Evolutionary conservation across 1,284 basidiomycete genomes (phyloP).

Genomic region (Tylopilus sp.): DNA sequence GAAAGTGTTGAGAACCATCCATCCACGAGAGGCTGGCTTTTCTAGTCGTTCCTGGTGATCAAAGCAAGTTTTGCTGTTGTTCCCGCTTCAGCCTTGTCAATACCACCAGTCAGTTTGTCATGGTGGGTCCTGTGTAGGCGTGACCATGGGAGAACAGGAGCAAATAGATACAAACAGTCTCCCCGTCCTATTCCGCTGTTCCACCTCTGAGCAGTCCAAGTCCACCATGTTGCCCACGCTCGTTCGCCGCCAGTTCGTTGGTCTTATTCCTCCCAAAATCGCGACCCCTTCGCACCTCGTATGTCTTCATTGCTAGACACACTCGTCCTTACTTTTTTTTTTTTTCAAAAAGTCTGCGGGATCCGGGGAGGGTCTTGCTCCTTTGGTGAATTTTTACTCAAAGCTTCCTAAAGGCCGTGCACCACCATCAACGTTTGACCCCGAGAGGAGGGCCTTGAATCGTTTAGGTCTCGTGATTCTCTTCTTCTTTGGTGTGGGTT

Average conservation of each 20-base stretch:
- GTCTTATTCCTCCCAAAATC: conserved; percentile 91
- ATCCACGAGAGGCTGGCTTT: conserved; percentile 14
- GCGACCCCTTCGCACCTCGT: conserved; percentile 87
- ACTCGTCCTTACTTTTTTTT: conserved; percentile 4
- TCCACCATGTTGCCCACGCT: conserved; percentile 74
- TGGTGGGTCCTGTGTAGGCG: conserved; percentile 14
- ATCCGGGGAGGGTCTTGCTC: conserved; percentile 73
- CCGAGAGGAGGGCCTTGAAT: conserved; percentile 85
- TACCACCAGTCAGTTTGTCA: conserved; percentile 3
- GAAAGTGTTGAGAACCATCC: conserved; percentile 2
- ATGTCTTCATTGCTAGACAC: conserved; percentile 29
- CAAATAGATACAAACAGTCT: conserved; percentile 22
- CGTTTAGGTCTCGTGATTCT: conserved; percentile 70
- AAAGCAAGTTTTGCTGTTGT: conserved; percentile 18
- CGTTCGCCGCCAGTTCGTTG: conserved; percentile 75
- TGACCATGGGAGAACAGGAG: conserved; percentile 19
- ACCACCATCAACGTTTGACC: conserved; percentile 58
- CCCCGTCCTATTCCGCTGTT: conserved; percentile 25
- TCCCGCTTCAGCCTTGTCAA: conserved; percentile 6
- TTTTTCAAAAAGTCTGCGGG: conserved; percentile 59
- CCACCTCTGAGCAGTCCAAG: conserved; percentile 1
- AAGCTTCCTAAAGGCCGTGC: conserved; percentile 82
- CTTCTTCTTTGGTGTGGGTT: conserved; percentile 78
- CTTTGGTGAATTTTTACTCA: conserved; percentile 92
- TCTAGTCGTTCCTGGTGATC: conserved; percentile 15